Base-by-base conservation (phyloP, 2,329 filamentous ascomycete species). In the Colletotrichum coccodes region DNA sequence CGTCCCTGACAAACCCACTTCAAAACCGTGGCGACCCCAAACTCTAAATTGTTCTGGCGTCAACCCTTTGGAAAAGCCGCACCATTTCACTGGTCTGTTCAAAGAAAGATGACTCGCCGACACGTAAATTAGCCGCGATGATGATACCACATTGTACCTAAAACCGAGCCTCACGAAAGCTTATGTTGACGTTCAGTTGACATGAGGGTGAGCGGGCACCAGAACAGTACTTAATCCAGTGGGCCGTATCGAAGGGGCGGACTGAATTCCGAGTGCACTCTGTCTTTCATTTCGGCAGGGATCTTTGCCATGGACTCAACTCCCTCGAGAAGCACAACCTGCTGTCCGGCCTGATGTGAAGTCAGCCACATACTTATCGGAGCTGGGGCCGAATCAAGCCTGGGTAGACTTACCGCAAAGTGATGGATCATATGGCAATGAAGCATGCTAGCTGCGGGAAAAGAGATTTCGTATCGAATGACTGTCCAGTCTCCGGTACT, bases 371-470 rank as follows among this genome's bases (percentile, higher is more conserved):
- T 23, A 14, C 36, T 18, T 16, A 23, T 18, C 4, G 8, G n/a
- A 18, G 12, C 8, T 6, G 7, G n/a, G 6, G 12, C 6, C 46
- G 12, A 6, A 9, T 34, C 34, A 3, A 14, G 26, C 7, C 7
- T 28, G 9, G 11, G 5, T 11, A n/a, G 30, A 14, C 64, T 58
- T 64, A 68, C 60, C 11, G 60, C 64, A 16, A 68, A 68, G 23
- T 68, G 64, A n/a, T 64, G 60, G 16, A 64, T 68, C 64, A 68
- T 68, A 5, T 68, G 64, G 26, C 64, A 68, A 21, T 68, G 60
- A 47, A 68, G 64, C 64, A 68, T 68, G n/a, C 60, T 68, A 4
- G 60, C 64, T 3, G 64, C 60, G 32, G 64, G 64, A 40, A 64
- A 68, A 3, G 52, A 44, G 8, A 68, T 68, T 53, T 68, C 60